phyloP scores from a whole-genome alignment of 805 yeast genomes.

The Sugiyamaella floridensis region DNA sequence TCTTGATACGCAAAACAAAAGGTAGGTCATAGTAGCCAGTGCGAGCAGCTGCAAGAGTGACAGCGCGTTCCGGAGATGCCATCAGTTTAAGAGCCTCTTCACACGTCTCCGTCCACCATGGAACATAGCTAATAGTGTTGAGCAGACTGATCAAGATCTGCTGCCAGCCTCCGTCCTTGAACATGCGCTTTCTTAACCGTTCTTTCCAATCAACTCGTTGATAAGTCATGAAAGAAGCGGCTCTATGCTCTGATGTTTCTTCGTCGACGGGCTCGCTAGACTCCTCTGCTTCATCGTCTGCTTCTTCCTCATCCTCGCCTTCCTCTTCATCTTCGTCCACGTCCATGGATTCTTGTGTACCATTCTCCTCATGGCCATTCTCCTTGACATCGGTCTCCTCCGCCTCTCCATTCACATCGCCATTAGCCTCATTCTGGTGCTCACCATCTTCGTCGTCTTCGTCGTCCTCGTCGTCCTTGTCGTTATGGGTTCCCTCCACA shows the following conservation, averaged over 20 bases:
- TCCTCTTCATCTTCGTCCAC: conserved; percentile 29
- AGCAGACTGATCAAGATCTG: conserved; percentile 67
- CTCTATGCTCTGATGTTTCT: conserved; percentile 14
- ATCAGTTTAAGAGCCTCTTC: conserved; percentile 43
- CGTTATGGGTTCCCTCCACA: conserved; percentile 3
- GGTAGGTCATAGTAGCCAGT: conserved; percentile 52
- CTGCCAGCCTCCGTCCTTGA: conserved; percentile 83
- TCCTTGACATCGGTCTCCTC: conserved; percentile 20
- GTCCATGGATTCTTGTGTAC: conserved; percentile 21
- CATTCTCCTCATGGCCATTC: conserved; percentile 23
- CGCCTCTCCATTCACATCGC: conserved; percentile 26
- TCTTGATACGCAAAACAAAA: conserved; percentile 46
- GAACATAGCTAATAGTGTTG: conserved; percentile 50
- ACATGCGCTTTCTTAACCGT: conserved; percentile 63
- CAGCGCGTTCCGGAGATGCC: conserved; percentile 46
- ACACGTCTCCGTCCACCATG: conserved; percentile 46
- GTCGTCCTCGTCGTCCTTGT: conserved; percentile 24
- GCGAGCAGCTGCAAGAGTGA: conserved; percentile 44
- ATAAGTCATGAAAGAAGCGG: conserved; percentile 13
- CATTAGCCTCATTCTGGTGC: conserved; percentile 23
- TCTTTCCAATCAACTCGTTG: conserved; percentile 57
- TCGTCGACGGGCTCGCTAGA: conserved; percentile 23
- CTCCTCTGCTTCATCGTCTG: conserved; percentile 28
- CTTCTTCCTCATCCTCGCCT: conserved; percentile 18
- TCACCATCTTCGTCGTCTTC: conserved; percentile 26